A percentile compares a stretch with the other conserved stretches of the same genome.
Evolutionary conservation across 1,139 yeast species (phyloP).

Genomic region (Debaryomyces robertsiae): DNA sequence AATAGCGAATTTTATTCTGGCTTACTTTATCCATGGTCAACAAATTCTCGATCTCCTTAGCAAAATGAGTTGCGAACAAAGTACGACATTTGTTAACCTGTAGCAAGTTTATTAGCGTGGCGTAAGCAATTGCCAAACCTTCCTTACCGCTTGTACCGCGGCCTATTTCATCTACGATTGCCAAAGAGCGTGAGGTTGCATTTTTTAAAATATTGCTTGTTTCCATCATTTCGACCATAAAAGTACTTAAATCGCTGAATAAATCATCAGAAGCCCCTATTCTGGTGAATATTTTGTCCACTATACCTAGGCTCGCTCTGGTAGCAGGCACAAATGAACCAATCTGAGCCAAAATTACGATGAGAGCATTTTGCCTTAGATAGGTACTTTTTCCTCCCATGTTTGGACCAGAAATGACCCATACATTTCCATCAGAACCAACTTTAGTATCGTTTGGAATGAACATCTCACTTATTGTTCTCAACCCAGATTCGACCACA

Average conservation of each 20-base stretch:
- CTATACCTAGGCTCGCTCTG: slow-evolving; percentile 71
- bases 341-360: slow-evolving; percentile 82
- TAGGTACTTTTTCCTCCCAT: slow-evolving; percentile 98
- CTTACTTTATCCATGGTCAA: slow-evolving; percentile 28
- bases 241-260: slow-evolving; percentile 84
- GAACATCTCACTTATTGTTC: slow-evolving; percentile 52
- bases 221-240: slow-evolving; percentile 98
- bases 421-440: slow-evolving; percentile 33
- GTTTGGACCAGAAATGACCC: slow-evolving; percentile 93
- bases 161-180: slow-evolving; percentile 94
- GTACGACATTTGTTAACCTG: slow-evolving; percentile 67
- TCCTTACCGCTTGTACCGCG: slow-evolving; percentile 91
- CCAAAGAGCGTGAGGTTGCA: slow-evolving; percentile 77
- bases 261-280: slow-evolving; percentile 92
- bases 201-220: slow-evolving; percentile 76
- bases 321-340: slow-evolving; percentile 89
- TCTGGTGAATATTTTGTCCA: slow-evolving; percentile 84
- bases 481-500: slow-evolving; percentile 83
- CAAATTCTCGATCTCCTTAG: slow-evolving; percentile 56
- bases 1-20: slow-evolving; percentile 44
- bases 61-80: slow-evolving; percentile 93
- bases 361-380: slow-evolving; percentile 83
- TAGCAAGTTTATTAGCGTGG: slow-evolving; percentile 64
- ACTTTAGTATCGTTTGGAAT: slow-evolving; percentile 59
- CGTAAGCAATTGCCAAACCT: slow-evolving; percentile 89